A percentile compares a stretch with the other conserved stretches of the same genome.
Evolutionary conservation across 139 green algal species (phyloP).

Genomic region (Tetradesmus obliquus): DNA sequence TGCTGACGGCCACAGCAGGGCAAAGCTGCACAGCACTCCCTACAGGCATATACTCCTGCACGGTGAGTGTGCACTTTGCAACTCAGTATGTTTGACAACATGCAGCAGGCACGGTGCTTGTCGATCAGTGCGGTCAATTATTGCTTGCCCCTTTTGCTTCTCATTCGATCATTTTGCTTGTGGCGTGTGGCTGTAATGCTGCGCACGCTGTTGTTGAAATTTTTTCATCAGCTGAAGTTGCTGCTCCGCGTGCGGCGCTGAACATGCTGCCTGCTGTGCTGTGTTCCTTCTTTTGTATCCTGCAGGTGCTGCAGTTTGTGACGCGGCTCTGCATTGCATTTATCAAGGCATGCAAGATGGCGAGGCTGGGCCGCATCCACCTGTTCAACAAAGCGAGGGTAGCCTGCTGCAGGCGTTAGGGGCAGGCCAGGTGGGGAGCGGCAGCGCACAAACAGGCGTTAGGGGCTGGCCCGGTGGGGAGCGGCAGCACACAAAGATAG

Average conservation of each 20-base stretch:
- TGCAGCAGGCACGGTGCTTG: too few species aligned
- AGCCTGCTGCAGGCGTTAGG: not conserved
- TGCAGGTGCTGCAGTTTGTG: constrained; percentile 9
- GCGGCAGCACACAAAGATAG: not conserved
- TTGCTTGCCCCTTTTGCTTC: too few species aligned
- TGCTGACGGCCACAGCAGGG: too few species aligned
- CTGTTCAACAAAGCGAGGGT: constrained; percentile 5
- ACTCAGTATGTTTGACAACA: too few species aligned
- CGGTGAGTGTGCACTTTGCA: too few species aligned
- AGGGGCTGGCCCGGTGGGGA: too few species aligned
- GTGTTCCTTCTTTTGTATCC: not conserved
- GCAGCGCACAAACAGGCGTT: not conserved
- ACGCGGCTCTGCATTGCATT: constrained; percentile 23
- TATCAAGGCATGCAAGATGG: constrained; percentile 17
- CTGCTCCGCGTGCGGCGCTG: not conserved
- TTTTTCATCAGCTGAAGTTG: not conserved
- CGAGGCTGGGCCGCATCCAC: constrained; percentile 11
- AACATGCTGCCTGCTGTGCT: not conserved
- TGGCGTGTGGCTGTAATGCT: too few species aligned
- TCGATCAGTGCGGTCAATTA: too few species aligned
- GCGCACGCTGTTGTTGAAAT: too few species aligned
- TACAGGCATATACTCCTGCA: too few species aligned
- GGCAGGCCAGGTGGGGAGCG: not conserved
- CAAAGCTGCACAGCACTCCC: too few species aligned
- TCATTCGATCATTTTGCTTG: too few species aligned